These are phyloP conservation scores for Trichoderma polysporum DNA, from an alignment of 2,329 filamentous ascomycete genomes.

Conservation along the genomic window DNA sequence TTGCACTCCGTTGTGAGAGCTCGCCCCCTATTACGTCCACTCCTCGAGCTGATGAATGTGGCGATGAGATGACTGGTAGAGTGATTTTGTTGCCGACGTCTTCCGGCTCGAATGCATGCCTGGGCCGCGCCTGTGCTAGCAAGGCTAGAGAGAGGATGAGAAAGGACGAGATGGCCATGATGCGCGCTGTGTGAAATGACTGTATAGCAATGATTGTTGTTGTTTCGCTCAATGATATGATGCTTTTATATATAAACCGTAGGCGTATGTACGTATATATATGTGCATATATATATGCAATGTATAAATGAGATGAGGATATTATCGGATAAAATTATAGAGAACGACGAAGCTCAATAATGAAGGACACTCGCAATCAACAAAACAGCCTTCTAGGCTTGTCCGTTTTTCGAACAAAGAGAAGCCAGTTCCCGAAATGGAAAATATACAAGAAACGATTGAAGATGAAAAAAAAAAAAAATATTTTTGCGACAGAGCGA, in stretches of 20 bases:
- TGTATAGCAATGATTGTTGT: not conserved
- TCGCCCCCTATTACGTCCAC: not conserved
- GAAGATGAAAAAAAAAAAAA: not conserved
- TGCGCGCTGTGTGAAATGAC: not conserved
- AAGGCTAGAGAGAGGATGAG: conserved; percentile 19
- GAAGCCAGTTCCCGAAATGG: conserved; percentile 4
- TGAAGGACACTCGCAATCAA: not conserved
- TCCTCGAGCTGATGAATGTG: not conserved
- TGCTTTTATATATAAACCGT: not conserved
- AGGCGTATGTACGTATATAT: not conserved
- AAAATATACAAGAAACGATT: not conserved
- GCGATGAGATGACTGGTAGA: not conserved
- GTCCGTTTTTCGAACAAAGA: not conserved
- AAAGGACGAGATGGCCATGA: conserved; percentile 17
- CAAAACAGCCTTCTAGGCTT: conserved; percentile 14
- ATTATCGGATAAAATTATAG: not conserved
- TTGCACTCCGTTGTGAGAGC: not conserved
- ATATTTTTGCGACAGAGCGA: not conserved
- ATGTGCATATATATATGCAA: not conserved
- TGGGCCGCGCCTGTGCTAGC: conserved; percentile 21
- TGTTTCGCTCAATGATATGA: not conserved
- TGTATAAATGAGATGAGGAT: not conserved
- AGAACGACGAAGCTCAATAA: not conserved
- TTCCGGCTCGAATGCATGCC: conserved; percentile 18
- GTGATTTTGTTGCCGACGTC: conserved; percentile 10